Base-by-base conservation (phyloP, 208 protist genomes). In the Trypanosoma rangeli region DNA sequence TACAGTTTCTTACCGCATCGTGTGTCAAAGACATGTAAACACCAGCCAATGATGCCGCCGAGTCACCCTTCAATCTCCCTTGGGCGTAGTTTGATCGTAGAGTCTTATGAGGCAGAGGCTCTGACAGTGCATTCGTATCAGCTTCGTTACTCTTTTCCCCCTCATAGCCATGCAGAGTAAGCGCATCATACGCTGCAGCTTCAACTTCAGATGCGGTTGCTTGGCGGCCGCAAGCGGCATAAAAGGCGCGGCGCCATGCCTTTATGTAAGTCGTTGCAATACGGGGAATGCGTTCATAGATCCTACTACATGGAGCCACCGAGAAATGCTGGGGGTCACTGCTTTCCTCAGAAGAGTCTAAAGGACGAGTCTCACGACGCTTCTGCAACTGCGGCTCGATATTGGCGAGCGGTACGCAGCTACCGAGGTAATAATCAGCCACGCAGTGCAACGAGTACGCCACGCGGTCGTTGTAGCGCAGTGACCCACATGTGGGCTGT, bases 201-300 rank as follows among this genome's bases (percentile, higher is more conserved):
- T 85, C 79, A 28, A 88, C 73, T 70, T 94, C 89, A 39, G n/a
- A 54, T 8, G 69, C 56, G 0, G 70, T 87, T 20, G 86, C 86
- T 68, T 85, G 83, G 48, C 85, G 83, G n/a, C 63, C 53, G 64
- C 87, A 53, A n/a, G 15, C 8, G 3, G 67, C 39, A 62, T 83
- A 94, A 68, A 89, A 92, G 16, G 58, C 62, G 3, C 83, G 69
- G 16, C 89, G 80, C 64, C 86, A 71, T 48, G 70, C 64, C 74
- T 94, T 94, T 7, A 88, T 56, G 7, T 68, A 63, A 13, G 61
- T 71, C 26, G 84, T 74, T 28, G 87, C 68, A 5, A 89, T 64
- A 0, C 75, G 63, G 9, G 89, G 89, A 20, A 91, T 61, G 5
- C 46, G 61, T 13, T 80, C 71, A 22, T 57, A 46, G 31, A 73